These are phyloP conservation scores for Elymus sibiricus DNA, from an alignment of 176 grass and related monocot species.

Conservation along the genomic window DNA sequence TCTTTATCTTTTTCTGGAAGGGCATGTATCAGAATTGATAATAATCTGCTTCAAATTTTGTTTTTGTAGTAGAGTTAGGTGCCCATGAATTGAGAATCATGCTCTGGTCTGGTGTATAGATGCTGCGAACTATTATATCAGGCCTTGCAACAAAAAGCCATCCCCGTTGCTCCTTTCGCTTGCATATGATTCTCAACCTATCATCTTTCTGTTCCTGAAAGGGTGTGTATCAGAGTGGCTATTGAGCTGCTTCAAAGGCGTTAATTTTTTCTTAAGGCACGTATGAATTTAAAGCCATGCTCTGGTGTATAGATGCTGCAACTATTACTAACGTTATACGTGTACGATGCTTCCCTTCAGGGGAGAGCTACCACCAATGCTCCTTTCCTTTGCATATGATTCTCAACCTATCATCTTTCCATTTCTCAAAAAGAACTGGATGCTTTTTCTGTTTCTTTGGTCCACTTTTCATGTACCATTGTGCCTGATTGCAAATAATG, in stretches of 20 bases:
- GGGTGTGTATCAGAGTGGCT: not conserved
- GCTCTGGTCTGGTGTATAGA: not conserved
- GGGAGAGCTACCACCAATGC: not conserved
- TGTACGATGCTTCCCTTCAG: not conserved
- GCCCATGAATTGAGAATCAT: not conserved
- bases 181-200: not conserved
- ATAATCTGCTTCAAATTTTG: not conserved
- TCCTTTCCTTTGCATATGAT: not conserved
- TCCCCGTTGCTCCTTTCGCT: not conserved
- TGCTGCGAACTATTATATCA: not conserved
- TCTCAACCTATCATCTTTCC: not conserved
- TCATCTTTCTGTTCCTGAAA: not conserved
- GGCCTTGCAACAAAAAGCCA: not conserved
- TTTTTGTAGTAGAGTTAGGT: not conserved
- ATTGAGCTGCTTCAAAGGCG: not conserved
- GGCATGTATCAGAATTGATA: not conserved
- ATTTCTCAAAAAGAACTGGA: constrained; percentile 3
- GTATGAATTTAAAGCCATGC: not conserved
- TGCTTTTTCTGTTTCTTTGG: not conserved
- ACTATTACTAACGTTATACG: not conserved
- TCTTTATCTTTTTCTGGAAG: not conserved
- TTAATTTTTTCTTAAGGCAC: not conserved
- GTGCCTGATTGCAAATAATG: not conserved
- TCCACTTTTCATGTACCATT: constrained; percentile 4
- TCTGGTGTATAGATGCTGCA: constrained; percentile 7